These are phyloP conservation scores for Populus euphratica DNA, from an alignment of 345 rosid species.

Conservation along the genomic window DNA sequence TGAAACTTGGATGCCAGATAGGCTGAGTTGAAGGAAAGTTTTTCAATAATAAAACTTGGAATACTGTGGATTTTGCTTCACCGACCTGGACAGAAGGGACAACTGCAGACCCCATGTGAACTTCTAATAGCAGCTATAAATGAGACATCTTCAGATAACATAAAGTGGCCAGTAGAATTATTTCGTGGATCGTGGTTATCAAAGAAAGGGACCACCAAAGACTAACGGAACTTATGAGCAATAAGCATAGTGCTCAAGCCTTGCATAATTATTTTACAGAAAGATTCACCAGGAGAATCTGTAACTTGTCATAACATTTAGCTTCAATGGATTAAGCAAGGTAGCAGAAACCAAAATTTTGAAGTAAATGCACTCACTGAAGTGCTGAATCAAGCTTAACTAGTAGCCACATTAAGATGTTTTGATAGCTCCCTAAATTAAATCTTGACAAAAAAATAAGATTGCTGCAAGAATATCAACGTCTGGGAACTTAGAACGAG, in stretches of 20 bases:
- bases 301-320: neutral
- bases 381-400: neutral
- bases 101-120: neutral
- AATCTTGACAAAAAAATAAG: neutral
- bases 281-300: neutral
- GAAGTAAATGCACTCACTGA: neutral
- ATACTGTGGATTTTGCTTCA: neutral
- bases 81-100: neutral
- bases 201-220: no score
- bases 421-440: neutral
- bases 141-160: neutral
- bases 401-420: neutral
- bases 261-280: neutral
- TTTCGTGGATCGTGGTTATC: no score
- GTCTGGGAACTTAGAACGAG: no score
- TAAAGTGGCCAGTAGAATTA: neutral
- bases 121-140: neutral
- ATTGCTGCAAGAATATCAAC: no score
- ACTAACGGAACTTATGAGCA: neutral
- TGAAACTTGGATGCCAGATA: neutral
- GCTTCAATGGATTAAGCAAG: neutral
- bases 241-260: neutral
- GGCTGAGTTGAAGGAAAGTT: neutral
- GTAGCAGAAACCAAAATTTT: neutral
- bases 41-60: neutral